Conservation (phyloP, 306 rosid genomes). For the Parietaria judaica region DNA sequence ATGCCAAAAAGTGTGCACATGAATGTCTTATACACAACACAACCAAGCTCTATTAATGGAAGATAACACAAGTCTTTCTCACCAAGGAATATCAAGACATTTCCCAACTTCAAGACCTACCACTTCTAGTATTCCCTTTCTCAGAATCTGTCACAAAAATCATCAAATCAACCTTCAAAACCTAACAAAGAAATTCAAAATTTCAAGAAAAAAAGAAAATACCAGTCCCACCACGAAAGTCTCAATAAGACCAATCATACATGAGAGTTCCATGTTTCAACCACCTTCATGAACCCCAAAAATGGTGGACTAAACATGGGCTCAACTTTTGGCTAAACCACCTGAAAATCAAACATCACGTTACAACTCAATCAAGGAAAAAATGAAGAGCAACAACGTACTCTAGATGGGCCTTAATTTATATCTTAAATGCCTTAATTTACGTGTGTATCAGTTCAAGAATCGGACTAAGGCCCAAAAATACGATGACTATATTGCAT, state of each 20-base stretch:
- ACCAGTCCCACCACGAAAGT: conserved; percentile 70
- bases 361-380: not conserved
- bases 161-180: not conserved
- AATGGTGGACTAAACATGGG: conserved; percentile 67
- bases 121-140: conserved; percentile 75
- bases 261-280: conserved; percentile 90
- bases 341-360: conserved; percentile 38
- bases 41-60: not conserved
- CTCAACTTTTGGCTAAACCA: conserved; percentile 68
- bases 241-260: conserved; percentile 91
- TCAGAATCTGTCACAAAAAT: conserved; percentile 51
- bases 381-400: no score
- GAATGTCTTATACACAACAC: no score
- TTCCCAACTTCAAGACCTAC: conserved; percentile 88
- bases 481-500: no score
- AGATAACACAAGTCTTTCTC: conserved; percentile 6
- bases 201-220: conserved; percentile 10
- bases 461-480: no score
- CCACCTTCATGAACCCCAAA: conserved; percentile 81
- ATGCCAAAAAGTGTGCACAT: no score
- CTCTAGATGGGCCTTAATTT: no score
- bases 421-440: no score
- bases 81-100: conserved; percentile 84
- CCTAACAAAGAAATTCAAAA: not conserved
- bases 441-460: no score